A percentile compares a stretch with the other conserved stretches of the same genome.
These are phyloP conservation scores for Chytriomyces sp. DNA, from an alignment of 192 early-diverging fungal species.

Conservation along the genomic window DNA sequence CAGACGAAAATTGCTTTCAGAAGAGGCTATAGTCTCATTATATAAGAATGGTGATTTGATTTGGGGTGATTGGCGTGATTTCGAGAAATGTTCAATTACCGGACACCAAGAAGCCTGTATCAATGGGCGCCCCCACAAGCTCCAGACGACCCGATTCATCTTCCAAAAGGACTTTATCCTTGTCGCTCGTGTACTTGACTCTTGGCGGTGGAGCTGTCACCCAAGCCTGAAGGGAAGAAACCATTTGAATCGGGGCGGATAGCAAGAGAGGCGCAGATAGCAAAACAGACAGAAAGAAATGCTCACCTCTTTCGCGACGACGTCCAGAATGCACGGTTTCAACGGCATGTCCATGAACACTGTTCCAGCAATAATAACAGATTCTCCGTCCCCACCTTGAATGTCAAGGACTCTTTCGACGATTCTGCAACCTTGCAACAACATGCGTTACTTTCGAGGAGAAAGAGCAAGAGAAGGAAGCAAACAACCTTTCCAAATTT, in stretches of 20 bases:
- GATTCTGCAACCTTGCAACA: conserved; percentile 13
- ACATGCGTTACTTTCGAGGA: background rate
- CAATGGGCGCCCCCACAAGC: conserved; percentile 67
- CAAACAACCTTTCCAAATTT: conserved; percentile 53
- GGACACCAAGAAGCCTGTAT: conserved; percentile 68
- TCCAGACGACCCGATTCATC: conserved; percentile 92
- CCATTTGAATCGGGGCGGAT: background rate
- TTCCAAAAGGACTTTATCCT: conserved; percentile 74
- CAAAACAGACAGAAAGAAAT: conserved; percentile 25
- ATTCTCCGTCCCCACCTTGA: conserved; percentile 64
- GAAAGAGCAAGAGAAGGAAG: background rate
- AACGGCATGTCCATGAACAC: conserved; percentile 83
- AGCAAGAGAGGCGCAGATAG: background rate
- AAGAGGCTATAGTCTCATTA: background rate
- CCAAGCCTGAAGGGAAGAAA: conserved; percentile 58
- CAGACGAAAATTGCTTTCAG: too few species aligned
- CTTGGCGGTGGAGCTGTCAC: conserved; percentile 64
- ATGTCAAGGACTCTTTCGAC: conserved; percentile 79
- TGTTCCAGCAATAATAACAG: conserved; percentile 75
- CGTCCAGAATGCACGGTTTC: conserved; percentile 91
- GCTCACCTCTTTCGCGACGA: conserved; percentile 80
- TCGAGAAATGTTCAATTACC: conserved; percentile 47
- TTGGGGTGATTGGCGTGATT: background rate
- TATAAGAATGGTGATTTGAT: background rate
- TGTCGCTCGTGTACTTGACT: conserved; percentile 70